These are phyloP conservation scores for Citrus trifoliata DNA, from an alignment of 345 rosid species.

Conservation along the genomic window DNA sequence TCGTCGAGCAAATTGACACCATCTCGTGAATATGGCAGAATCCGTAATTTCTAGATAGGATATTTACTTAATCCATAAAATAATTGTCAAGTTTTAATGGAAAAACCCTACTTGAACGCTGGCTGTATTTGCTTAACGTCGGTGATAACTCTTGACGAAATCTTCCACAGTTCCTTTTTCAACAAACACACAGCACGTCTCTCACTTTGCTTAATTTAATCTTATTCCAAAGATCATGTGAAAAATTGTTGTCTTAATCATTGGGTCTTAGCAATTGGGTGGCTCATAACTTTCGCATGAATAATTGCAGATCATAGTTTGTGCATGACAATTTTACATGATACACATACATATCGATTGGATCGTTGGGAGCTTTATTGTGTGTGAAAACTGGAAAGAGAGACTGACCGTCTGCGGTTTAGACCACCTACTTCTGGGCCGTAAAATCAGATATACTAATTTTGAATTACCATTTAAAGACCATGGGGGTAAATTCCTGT, in stretches of 20 bases:
- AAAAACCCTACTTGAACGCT: not conserved
- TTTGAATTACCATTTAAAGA: no score
- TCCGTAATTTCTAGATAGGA: slow-evolving; percentile 1
- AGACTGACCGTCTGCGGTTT: no score
- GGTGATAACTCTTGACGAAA: not conserved
- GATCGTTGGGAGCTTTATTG: not conserved
- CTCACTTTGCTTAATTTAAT: not conserved
- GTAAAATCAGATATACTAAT: no score
- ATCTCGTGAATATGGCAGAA: slow-evolving; percentile 16
- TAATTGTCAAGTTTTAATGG: not conserved
- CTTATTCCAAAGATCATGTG: not conserved
- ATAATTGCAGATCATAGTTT: not conserved
- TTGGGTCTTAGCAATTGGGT: not conserved
- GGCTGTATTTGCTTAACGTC: not conserved
- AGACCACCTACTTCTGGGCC: not conserved
- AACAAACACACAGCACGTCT: not conserved
- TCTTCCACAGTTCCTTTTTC: not conserved
- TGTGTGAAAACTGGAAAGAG: not conserved
- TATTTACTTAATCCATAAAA: not conserved
- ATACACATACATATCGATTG: not conserved
- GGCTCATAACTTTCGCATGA: not conserved
- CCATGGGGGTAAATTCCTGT: no score
- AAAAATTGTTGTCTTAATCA: not conserved
- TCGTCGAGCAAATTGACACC: slow-evolving; percentile 8
- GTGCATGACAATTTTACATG: not conserved